phyloP scores from a whole-genome alignment of 2,329 filamentous ascomycete genomes.

The Malbranchea zuffiana region DNA sequence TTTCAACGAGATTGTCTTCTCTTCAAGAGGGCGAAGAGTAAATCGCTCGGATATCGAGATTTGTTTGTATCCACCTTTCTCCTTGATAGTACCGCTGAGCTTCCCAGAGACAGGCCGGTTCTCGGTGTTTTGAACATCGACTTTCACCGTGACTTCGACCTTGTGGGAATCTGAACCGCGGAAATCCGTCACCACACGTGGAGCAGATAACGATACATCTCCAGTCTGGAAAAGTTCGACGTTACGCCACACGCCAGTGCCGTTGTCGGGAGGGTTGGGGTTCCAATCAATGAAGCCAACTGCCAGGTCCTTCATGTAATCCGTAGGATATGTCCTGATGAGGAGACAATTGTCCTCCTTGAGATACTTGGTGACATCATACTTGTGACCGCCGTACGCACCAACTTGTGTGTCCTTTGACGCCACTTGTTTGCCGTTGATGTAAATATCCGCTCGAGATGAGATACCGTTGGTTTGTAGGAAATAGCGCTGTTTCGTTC shows the following conservation, averaged over 20 bases:
- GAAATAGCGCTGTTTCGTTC: slow-evolving; percentile 41
- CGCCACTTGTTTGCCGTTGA: slow-evolving; percentile 46
- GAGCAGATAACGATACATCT: slow-evolving; percentile 34
- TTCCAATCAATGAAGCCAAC: slow-evolving; percentile 54
- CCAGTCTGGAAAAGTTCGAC: slow-evolving; percentile 47
- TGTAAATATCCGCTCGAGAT: slow-evolving; percentile 48
- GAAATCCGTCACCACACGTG: slow-evolving; percentile 39
- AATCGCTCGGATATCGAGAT: slow-evolving; percentile 24
- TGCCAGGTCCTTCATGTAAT: slow-evolving; percentile 50
- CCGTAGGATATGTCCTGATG: slow-evolving; percentile 47
- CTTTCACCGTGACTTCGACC: slow-evolving; percentile 29
- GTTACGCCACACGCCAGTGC: slow-evolving; percentile 52
- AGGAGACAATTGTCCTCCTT: slow-evolving; percentile 40
- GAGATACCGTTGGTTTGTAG: slow-evolving; percentile 50
- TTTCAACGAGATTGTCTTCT: slow-evolving; percentile 31
- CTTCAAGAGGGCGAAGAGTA: slow-evolving; percentile 29
- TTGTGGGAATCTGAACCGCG: slow-evolving; percentile 29
- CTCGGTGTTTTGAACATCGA: slow-evolving; percentile 28
- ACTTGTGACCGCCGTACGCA: slow-evolving; percentile 45
- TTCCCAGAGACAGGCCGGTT: slow-evolving; percentile 14
- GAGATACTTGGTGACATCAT: slow-evolving; percentile 41
- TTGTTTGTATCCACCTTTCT: slow-evolving; percentile 11
- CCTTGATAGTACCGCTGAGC: slow-evolving; percentile 19
- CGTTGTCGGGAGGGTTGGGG: slow-evolving; percentile 50
- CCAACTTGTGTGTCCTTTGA: slow-evolving; percentile 42